phyloP scores from a whole-genome alignment of 306 rosid species.

The Malus sylvestris region DNA sequence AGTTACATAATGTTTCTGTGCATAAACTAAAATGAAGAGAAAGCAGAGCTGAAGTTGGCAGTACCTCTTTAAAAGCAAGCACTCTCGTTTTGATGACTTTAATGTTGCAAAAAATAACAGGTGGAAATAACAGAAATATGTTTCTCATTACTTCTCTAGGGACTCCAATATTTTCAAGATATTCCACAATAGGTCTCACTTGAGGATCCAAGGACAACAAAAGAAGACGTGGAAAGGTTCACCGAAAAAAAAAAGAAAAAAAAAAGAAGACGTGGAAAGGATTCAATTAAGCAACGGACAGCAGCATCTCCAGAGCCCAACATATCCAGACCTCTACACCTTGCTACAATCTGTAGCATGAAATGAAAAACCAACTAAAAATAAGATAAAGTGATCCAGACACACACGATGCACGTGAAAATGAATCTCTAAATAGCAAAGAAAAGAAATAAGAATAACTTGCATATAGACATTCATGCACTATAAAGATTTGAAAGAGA shows the following conservation, averaged over 20 bases:
- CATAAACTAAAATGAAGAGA: background rate
- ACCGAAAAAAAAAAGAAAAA: too few relatives aligned
- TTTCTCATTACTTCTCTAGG: slow-evolving; percentile 29
- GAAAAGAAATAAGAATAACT: background rate
- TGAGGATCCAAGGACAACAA: slow-evolving; percentile 46
- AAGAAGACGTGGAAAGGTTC: slow-evolving; percentile 57
- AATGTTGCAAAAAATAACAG: slow-evolving; percentile 43
- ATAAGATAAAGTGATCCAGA: background rate
- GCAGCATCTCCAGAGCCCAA: slow-evolving; percentile 43
- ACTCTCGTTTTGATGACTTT: slow-evolving; percentile 49
- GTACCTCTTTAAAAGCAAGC: slow-evolving; percentile 59
- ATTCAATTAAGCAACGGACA: slow-evolving; percentile 50
- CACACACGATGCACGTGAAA: background rate
- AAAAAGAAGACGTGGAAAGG: slow-evolving; percentile 57
- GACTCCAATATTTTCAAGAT: slow-evolving; percentile 53
- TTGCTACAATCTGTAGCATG: slow-evolving; percentile 59
- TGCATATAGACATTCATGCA: background rate
- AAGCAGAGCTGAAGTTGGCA: background rate
- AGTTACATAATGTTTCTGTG: background rate
- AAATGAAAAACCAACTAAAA: slow-evolving; percentile 3
- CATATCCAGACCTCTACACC: slow-evolving; percentile 67
- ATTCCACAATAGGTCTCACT: slow-evolving; percentile 37
- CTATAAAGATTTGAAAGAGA: background rate
- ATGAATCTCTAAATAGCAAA: background rate
- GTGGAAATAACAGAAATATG: slow-evolving; percentile 59